A percentile compares a stretch with the other conserved stretches of the same genome.
Conservation (phyloP, 441 rosid genomes). For the Pelargonium australe region DNA sequence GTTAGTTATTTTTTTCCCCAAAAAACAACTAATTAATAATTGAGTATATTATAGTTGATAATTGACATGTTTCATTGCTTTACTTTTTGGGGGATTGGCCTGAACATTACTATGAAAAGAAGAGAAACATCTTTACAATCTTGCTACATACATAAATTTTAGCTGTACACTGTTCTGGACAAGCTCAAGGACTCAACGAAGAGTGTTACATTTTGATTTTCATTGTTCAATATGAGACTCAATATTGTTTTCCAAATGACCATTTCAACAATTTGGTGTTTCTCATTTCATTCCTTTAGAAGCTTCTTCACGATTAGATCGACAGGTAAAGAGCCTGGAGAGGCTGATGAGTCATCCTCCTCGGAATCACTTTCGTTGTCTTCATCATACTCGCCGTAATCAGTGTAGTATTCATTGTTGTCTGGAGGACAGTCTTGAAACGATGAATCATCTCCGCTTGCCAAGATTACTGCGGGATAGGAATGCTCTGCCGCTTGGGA, state of each 20-base stretch:
- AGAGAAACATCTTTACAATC: too few relatives aligned
- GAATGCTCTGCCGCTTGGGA: slow-evolving; percentile 70
- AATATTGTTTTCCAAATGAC: background rate
- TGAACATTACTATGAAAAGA: too few relatives aligned
- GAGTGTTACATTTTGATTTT: too few relatives aligned
- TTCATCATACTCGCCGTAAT: slow-evolving; percentile 1
- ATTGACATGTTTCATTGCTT: too few relatives aligned
- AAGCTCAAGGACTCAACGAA: too few relatives aligned
- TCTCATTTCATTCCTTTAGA: slow-evolving; percentile 15
- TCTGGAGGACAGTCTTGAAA: slow-evolving; percentile 25
- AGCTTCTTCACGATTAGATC: slow-evolving; percentile 51
- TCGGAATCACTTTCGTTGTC: slow-evolving; percentile 14
- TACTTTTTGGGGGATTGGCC: too few relatives aligned
- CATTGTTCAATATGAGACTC: too few relatives aligned
- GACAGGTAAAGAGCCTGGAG: slow-evolving; percentile 57
- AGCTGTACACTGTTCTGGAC: too few relatives aligned
- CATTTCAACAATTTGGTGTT: background rate
- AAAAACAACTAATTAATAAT: too few relatives aligned
- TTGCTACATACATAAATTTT: too few relatives aligned
- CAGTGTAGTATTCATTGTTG: background rate
- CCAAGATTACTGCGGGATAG: slow-evolving; percentile 48
- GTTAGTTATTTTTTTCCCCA: too few relatives aligned
- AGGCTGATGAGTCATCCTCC: slow-evolving; percentile 35
- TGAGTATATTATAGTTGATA: too few relatives aligned
- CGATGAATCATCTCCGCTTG: slow-evolving; percentile 29